Conservation (phyloP, 352 stramenopile species). For the Phytophthora boehmeriae region DNA sequence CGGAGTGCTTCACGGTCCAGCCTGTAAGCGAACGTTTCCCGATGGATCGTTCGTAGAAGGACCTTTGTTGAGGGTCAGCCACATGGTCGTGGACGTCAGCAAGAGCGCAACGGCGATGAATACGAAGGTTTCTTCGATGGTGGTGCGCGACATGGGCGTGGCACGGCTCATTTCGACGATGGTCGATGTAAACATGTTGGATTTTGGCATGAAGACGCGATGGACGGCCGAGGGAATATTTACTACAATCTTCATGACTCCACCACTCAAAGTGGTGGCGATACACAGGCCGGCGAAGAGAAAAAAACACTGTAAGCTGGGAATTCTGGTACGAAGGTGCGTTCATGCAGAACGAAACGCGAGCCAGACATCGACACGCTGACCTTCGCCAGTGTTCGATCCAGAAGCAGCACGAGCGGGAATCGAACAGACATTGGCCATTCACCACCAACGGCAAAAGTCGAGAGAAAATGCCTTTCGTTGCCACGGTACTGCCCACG, state of each 20-base stretch:
- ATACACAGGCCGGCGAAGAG: slow-evolving; percentile 4
- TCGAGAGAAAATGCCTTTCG: slow-evolving; percentile 59
- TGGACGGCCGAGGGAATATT: slow-evolving; percentile 66
- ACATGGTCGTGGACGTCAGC: slow-evolving; percentile 44
- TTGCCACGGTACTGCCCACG: slow-evolving; percentile 43
- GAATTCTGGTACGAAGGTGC: slow-evolving; percentile 80
- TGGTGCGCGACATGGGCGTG: slow-evolving; percentile 52
- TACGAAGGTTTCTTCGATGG: slow-evolving; percentile 71
- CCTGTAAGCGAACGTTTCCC: slow-evolving; percentile 50
- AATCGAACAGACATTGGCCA: slow-evolving; percentile 33
- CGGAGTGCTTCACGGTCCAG: slow-evolving; percentile 56
- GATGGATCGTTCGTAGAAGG: slow-evolving; percentile 56
- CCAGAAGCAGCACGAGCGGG: slow-evolving; percentile 9
- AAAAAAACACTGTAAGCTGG: slow-evolving; percentile 31
- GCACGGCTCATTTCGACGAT: slow-evolving; percentile 42
- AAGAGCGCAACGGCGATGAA: slow-evolving; percentile 51
- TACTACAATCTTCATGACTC: slow-evolving; percentile 38
- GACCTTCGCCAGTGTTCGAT: slow-evolving; percentile 40
- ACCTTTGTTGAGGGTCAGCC: slow-evolving; percentile 46
- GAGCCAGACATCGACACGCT: slow-evolving; percentile 58
- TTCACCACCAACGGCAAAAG: slow-evolving; percentile 81
- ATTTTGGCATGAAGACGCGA: slow-evolving; percentile 71
- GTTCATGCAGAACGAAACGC: slow-evolving; percentile 67
- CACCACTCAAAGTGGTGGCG: background rate
- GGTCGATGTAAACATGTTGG: slow-evolving; percentile 52